A percentile compares a stretch with the other conserved stretches of the same genome.
These are phyloP conservation scores for Phialocephala sp. DNA, from an alignment of 2,329 filamentous ascomycete genomes.

Conservation along the genomic window DNA sequence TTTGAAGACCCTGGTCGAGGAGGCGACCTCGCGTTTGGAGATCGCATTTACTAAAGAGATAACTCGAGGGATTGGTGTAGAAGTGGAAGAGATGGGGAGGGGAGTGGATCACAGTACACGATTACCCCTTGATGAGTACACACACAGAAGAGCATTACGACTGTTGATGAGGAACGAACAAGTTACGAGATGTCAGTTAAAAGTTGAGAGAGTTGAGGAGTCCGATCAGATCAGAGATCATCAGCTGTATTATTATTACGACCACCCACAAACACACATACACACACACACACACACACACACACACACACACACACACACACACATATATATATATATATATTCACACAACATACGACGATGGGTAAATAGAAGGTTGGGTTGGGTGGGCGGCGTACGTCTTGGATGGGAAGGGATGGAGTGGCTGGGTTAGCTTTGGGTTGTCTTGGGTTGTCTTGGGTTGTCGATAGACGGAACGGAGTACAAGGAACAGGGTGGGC, in stretches of 20 bases:
- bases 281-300: neutral
- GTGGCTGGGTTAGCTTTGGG: too few species aligned
- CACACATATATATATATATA: neutral
- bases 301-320: slow-evolving; percentile 3
- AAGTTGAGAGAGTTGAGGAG: slow-evolving; percentile 1
- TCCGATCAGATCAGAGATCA: slow-evolving; percentile 3
- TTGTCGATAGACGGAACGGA: neutral
- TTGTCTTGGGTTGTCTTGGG: too few species aligned
- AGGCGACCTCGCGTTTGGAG: slow-evolving; percentile 49
- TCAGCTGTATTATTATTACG: slow-evolving; percentile 31
- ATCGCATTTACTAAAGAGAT: slow-evolving; percentile 43
- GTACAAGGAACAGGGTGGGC: slow-evolving; percentile 2
- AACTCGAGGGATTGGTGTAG: neutral
- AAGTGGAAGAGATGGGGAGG: neutral
- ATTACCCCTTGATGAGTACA: slow-evolving; percentile 1
- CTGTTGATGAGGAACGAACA: slow-evolving; percentile 27
- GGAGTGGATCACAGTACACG: slow-evolving; percentile 19
- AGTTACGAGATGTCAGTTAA: neutral
- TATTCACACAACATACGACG: neutral
- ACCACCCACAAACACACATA: neutral
- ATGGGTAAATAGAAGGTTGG: slow-evolving; percentile 18
- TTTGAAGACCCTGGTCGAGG: slow-evolving; percentile 32
- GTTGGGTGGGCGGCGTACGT: neutral
- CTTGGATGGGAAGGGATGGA: neutral
- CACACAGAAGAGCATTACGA: slow-evolving; percentile 21